A percentile compares a stretch with the other conserved stretches of the same genome.
phyloP scores from a whole-genome alignment of 208 protist species.

The Acanthamoeba culbertsoni region DNA sequence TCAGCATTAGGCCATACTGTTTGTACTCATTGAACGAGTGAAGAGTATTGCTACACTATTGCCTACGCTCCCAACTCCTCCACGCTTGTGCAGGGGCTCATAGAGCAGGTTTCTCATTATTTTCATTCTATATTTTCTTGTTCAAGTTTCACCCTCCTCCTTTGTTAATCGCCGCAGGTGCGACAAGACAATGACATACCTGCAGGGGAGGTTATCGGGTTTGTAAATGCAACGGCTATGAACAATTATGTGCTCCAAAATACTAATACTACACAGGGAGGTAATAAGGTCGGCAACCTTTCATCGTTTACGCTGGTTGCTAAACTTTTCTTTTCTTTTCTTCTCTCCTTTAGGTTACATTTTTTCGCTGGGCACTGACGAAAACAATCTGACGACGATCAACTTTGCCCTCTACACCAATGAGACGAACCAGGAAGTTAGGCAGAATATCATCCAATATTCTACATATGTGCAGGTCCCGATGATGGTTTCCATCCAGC shows the following conservation, averaged over 20 bases:
- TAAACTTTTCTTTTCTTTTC: not conserved
- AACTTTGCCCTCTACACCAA: not conserved
- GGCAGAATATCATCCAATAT: not conserved
- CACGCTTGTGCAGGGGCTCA: not conserved
- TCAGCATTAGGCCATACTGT: not conserved
- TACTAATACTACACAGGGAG: conserved; percentile 44
- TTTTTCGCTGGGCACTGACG: not conserved
- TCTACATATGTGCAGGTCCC: not conserved
- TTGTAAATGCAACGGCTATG: not conserved
- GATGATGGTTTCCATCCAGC: conserved; percentile 20
- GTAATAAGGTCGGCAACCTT: not conserved
- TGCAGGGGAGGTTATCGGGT: not conserved
- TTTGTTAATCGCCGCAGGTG: too few species aligned
- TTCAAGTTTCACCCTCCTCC: too few species aligned
- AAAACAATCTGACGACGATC: not conserved
- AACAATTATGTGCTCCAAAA: not conserved
- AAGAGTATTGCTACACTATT: conserved; percentile 40
- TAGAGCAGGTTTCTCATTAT: too few species aligned
- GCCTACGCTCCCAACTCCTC: not conserved
- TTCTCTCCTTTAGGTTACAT: not conserved
- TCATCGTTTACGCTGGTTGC: not conserved
- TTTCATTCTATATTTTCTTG: too few species aligned
- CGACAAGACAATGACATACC: conserved; percentile 48
- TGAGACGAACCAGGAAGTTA: conserved; percentile 14
- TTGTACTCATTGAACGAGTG: not conserved